Conservation (phyloP, 179 eudicot species). For the Silene noctiflora region DNA sequence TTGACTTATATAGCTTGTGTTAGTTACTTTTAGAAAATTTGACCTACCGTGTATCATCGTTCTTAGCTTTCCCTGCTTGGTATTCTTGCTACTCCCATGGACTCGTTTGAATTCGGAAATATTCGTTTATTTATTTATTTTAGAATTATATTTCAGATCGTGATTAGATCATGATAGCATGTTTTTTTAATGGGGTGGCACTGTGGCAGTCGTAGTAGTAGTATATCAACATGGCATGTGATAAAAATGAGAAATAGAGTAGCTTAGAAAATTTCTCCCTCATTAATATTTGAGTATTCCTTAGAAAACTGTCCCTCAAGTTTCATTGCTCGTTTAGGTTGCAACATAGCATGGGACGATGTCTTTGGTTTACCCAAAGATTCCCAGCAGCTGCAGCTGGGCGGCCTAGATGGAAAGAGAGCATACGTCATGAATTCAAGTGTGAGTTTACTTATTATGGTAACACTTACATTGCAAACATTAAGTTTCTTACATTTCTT, state of each 20-base stretch:
- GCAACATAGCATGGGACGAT: conserved; percentile 39
- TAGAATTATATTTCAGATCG: background rate
- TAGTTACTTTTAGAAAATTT: background rate
- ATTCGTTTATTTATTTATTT: background rate
- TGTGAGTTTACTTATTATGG: conserved; percentile 30
- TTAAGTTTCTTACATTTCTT: background rate
- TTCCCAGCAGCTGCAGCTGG: conserved; percentile 30
- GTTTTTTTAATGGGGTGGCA: background rate
- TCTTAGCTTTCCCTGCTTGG: background rate
- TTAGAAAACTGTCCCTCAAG: conserved; percentile 6
- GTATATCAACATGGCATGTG: background rate
- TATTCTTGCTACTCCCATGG: background rate
- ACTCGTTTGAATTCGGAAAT: background rate
- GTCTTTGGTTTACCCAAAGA: conserved; percentile 32
- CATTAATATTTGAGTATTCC: background rate
- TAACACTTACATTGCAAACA: background rate
- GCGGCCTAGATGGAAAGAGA: conserved; percentile 28
- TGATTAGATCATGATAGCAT: background rate
- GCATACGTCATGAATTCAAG: conserved; percentile 24
- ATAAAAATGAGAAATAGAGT: background rate
- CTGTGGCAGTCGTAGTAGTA: background rate
- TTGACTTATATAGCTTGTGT: background rate
- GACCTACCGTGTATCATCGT: background rate
- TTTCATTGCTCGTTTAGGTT: conserved; percentile 34
- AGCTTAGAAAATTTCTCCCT: conserved; percentile 3